Base-by-base conservation (phyloP, 768 basidiomycete genomes). In the Lyophyllum shimeji region DNA sequence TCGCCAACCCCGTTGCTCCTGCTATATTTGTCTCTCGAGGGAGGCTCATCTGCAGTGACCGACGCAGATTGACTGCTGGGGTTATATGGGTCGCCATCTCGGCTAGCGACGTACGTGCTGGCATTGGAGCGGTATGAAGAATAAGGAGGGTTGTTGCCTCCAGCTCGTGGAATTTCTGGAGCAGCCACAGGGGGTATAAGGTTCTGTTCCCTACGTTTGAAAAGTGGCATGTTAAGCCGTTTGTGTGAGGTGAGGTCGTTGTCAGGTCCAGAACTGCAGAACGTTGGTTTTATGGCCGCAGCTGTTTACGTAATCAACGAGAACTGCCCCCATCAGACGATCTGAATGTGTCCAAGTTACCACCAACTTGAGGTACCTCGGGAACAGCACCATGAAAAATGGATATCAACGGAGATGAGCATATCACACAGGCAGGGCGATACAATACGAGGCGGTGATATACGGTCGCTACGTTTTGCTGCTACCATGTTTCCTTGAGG, bases 181-280 rank as follows among this genome's bases (percentile, higher is more conserved):
- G 77, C 60, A 68, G 77, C 60, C 6, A 87, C 78, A n/a, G 91
- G 86, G 44, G 91, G 91, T 48, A 93, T 92, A 9, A 76, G 52
- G 49, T 77, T 63, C 65, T 83, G 78, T 50, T 86, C 79, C 64
- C 86, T 90, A 67, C 83, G 82, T 68, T 81, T 87, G 74, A 84
- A 87, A 63, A 83, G 80, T 63, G 84, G 80, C 87, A 89, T 89
- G 66, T 55, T 69, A 37, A 8, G 34, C 34, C 57, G 15, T 31
- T 58, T 56, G 46, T 56, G 48, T 58, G 61, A 52, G 43, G 63
- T 59, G 50, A 54, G 53, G 57, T 11, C 9, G 23, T 23, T 42
- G 39, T 20, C 15, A 4, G 7, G 18, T 18, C 18, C 7, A 20
- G 5, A 13, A 7, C n/a, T 40, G 39, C 31, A 33, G 31, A 8